Percentiles rank a stretch among this genome's conserved stretches.
phyloP scores from a whole-genome alignment of 805 yeast genomes.

The Priceomyces carsonii region DNA sequence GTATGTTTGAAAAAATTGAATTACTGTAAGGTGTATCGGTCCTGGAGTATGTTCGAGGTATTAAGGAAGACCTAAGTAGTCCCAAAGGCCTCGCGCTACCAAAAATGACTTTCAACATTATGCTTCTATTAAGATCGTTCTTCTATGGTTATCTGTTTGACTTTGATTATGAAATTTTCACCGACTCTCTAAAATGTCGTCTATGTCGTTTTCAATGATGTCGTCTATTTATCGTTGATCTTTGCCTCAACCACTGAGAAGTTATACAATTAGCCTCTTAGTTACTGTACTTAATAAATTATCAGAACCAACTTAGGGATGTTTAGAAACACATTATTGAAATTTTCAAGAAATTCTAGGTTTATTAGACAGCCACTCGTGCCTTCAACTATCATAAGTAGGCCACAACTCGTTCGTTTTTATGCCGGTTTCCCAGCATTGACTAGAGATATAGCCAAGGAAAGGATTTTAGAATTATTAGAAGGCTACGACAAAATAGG shows the following conservation, averaged over 20 bases:
- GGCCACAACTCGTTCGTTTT: constrained; percentile 21
- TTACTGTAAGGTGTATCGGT: constrained; percentile 11
- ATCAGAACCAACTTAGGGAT: constrained; percentile 12
- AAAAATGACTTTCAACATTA: constrained; percentile 2
- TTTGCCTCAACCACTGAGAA: constrained; percentile 6
- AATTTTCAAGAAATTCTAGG: constrained; percentile 25
- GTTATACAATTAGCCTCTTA: constrained; percentile 1
- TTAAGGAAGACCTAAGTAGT: constrained; percentile 2
- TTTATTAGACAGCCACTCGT: constrained; percentile 16
- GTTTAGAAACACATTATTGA: constrained; percentile 32
- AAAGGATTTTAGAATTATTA: constrained; percentile 61
- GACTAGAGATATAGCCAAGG: constrained; percentile 61
- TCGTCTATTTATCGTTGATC: too few relatives aligned
- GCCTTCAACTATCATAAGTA: constrained; percentile 7
- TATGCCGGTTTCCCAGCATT: constrained; percentile 63
- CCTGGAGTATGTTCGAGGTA: constrained; percentile 1
- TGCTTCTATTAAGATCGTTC: background rate
- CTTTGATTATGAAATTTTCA: background rate
- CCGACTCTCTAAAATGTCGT: background rate
- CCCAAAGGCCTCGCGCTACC: background rate
- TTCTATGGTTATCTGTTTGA: too few relatives aligned
- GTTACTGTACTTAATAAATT: too few relatives aligned
- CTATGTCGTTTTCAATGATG: constrained; percentile 1
- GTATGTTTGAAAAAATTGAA: constrained; percentile 17
- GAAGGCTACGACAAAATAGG: constrained; percentile 64